phyloP scores from a whole-genome alignment of 345 rosid species.

The Eucalyptus fibrosa region DNA sequence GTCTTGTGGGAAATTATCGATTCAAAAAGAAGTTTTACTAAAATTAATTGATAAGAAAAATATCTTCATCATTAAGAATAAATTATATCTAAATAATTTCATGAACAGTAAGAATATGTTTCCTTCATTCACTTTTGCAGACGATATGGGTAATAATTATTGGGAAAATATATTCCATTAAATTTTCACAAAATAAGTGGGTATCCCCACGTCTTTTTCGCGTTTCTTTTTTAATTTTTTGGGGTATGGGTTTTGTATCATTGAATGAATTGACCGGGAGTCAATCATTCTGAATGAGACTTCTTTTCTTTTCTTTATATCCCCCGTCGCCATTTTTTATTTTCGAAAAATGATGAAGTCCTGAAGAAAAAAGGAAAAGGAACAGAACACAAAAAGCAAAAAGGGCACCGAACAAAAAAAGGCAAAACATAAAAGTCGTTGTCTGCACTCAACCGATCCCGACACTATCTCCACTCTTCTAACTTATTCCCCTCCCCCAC shows the following conservation, averaged over 20 bases:
- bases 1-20: not conserved
- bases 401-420: not conserved
- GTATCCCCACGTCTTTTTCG: not conserved
- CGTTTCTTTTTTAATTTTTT: not conserved
- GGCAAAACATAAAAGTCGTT: not conserved
- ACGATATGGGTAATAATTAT: not conserved
- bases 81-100: not conserved
- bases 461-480: not conserved
- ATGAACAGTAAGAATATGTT: fast-evolving
- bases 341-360: not conserved
- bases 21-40: not conserved
- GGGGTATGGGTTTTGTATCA: not conserved
- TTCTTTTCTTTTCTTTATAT: not conserved
- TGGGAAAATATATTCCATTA: not conserved
- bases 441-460: not conserved
- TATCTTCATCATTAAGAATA: not conserved
- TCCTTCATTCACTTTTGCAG: not conserved
- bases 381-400: not conserved
- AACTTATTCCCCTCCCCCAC: not conserved
- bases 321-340: not conserved
- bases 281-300: not conserved
- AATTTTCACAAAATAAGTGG: not conserved
- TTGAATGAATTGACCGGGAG: not conserved
- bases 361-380: not conserved
- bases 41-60: not conserved